phyloP scores from a whole-genome alignment of 164 flowering plant genomes.

The Piper longum region DNA sequence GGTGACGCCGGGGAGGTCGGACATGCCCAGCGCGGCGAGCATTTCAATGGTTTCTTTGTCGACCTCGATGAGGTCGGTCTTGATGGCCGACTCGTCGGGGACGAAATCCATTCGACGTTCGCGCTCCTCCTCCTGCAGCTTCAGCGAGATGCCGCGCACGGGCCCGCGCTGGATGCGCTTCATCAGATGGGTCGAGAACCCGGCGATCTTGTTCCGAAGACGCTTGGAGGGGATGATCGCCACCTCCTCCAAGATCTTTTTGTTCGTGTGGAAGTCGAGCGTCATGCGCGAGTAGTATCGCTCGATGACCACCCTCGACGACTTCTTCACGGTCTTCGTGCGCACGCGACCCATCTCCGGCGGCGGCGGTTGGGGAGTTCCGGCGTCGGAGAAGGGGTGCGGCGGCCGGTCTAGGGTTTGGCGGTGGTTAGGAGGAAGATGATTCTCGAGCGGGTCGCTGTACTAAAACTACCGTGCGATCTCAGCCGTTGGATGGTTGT shows the following conservation, averaged over 20 bases:
- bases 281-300: slow-evolving; percentile 68
- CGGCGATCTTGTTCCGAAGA: slow-evolving; percentile 77
- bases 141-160: slow-evolving; percentile 60
- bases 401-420: neutral
- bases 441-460: neutral
- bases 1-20: slow-evolving; percentile 42
- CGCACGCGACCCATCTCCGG: slow-evolving; percentile 49
- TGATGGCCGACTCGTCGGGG: slow-evolving; percentile 56
- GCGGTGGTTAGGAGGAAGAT: neutral
- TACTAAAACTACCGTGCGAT: neutral
- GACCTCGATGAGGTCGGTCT: slow-evolving; percentile 40
- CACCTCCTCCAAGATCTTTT: slow-evolving; percentile 61
- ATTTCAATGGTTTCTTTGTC: slow-evolving; percentile 63
- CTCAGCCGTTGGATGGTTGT: neutral
- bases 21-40: slow-evolving; percentile 52
- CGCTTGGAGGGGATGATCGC: slow-evolving; percentile 69
- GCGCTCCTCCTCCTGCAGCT: slow-evolving; percentile 69
- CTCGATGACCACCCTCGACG: slow-evolving; percentile 60
- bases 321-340: slow-evolving; percentile 73
- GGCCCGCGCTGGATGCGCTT: slow-evolving; percentile 69
- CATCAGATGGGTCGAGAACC: slow-evolving; percentile 69
- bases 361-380: neutral
- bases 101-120: slow-evolving; percentile 76
- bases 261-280: slow-evolving; percentile 70
- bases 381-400: neutral